Evolutionary conservation across 2,329 filamentous ascomycete genomes (phyloP), one percentile per base, ranked within the genome.

Genomic region (Ceratocystis destructans): DNA sequence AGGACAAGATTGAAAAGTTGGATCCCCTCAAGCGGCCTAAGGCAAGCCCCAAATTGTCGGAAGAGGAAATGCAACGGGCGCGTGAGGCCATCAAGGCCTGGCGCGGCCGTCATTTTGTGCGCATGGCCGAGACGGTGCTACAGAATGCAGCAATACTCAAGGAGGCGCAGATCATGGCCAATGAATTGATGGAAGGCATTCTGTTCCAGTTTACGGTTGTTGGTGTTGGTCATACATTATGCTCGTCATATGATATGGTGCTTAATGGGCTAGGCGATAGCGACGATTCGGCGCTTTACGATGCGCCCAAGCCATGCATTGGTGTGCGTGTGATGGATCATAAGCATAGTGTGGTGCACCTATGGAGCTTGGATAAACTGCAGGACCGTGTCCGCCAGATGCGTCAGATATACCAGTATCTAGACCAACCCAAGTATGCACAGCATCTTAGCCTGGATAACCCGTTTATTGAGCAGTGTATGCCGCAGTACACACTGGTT

Each of bases 91-190:
- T 89, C 65, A 79, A 82, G 69, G 86, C 88, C 71, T 99, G 94
- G 94, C 85, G 86, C 69, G 82, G 87, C 70, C 86, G 90, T 37
- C 89, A 90, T 72, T 96, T 93, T 71, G 90, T 99, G 67, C 87
- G 87, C 66, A 96, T 99, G 89, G 92, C 93, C 2, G 94, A 97
- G 75, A 85, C 87, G 1, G 87, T 97, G 33, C 79, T 99, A 59
- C 91, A 96, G 73, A 87, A 96, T 73, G 93, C 93, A 2, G 86
- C 89, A 6, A 84, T 87, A 33, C 76, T 99, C 67, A 99, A 99
- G 74, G 94, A 99, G 76, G 94, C 94, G 1, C 94, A 99, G 73
- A 87, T 99, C 68, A 94, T 99, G 90, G 96, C 92, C 77, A 93
- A 96, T 71, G 90, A 96, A 72, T 88, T 99, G 78, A 89, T 94